Percentiles rank a stretch among this genome's conserved stretches.
phyloP scores from a whole-genome alignment of 2,329 filamentous ascomycete species.

The Penicillium sp. region DNA sequence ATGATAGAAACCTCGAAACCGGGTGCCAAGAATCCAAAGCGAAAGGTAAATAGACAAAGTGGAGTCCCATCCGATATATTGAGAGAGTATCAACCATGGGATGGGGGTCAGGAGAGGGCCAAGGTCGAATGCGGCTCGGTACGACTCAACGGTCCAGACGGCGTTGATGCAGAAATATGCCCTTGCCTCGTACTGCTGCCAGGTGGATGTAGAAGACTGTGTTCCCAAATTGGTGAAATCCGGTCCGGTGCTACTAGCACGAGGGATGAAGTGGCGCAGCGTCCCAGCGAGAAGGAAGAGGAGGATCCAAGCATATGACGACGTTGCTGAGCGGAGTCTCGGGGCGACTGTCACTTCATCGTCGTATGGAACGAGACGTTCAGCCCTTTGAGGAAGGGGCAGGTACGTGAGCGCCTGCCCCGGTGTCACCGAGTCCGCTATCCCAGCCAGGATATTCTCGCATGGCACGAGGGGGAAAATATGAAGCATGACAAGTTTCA shows the following conservation, averaged over 20 bases:
- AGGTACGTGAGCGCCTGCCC: slow-evolving; percentile 8
- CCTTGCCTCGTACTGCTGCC: background rate
- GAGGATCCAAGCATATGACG: background rate
- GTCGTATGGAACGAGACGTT: slow-evolving; percentile 3
- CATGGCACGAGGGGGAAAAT: background rate
- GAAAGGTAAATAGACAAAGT: background rate
- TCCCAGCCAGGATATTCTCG: background rate
- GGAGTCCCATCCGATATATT: background rate
- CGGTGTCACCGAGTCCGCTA: background rate
- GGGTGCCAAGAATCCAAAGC: background rate
- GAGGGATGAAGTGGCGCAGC: background rate
- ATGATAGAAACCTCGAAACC: background rate
- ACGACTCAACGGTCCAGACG: slow-evolving; percentile 12
- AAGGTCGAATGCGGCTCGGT: background rate
- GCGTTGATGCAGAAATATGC: slow-evolving; percentile 7
- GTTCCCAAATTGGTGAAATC: background rate
- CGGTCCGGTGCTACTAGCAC: background rate
- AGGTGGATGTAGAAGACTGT: background rate
- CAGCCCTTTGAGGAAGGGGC: background rate
- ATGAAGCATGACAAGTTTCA: slow-evolving; percentile 5
- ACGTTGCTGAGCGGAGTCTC: background rate
- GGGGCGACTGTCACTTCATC: background rate
- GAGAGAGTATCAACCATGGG: background rate
- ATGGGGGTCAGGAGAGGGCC: background rate
- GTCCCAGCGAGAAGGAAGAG: background rate